Evolutionary conservation across 306 rosid species (phyloP).

Genomic region (Quercus bicolor): DNA sequence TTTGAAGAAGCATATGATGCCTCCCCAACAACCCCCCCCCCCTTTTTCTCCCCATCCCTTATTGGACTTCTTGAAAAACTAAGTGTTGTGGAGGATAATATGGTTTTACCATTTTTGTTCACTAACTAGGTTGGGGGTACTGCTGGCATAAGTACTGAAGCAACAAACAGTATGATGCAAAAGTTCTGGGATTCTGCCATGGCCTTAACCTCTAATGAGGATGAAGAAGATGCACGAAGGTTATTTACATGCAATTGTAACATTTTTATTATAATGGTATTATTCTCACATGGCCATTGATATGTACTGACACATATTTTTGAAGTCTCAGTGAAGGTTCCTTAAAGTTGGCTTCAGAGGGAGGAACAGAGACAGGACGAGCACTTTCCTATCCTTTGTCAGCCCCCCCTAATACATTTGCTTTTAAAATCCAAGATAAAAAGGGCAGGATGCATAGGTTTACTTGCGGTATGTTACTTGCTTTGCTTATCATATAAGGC

Average conservation of each 20-base stretch:
- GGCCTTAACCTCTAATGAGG: conserved; percentile 59
- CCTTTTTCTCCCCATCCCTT: no score
- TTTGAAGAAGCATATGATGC: background rate
- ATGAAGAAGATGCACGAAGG: conserved; percentile 81
- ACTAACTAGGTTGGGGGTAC: conserved; percentile 67
- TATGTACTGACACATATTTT: conserved; percentile 20
- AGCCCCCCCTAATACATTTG: conserved; percentile 40
- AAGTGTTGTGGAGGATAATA: background rate
- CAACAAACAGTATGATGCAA: conserved; percentile 76
- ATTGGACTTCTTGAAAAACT: background rate
- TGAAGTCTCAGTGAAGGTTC: conserved; percentile 66
- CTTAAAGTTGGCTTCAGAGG: conserved; percentile 70
- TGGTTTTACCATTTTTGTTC: conserved; percentile 15
- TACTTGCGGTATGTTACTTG: conserved; percentile 61
- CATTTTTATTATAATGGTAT: background rate
- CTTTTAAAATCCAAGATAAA: conserved; percentile 77
- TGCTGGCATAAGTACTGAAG: conserved; percentile 56
- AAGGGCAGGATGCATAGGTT: conserved; percentile 83
- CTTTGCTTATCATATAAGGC: conserved; percentile 9
- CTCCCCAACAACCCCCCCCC: background rate
- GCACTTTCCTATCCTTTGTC: conserved; percentile 32
- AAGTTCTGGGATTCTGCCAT: conserved; percentile 98
- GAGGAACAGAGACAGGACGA: conserved; percentile 65
- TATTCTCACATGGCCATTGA: background rate
- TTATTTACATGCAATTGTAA: conserved; percentile 26